Evolutionary conservation across 2,329 filamentous ascomycete species (phyloP), one percentile per base, ranked within the genome.

Genomic region (Shiraia sp.): DNA sequence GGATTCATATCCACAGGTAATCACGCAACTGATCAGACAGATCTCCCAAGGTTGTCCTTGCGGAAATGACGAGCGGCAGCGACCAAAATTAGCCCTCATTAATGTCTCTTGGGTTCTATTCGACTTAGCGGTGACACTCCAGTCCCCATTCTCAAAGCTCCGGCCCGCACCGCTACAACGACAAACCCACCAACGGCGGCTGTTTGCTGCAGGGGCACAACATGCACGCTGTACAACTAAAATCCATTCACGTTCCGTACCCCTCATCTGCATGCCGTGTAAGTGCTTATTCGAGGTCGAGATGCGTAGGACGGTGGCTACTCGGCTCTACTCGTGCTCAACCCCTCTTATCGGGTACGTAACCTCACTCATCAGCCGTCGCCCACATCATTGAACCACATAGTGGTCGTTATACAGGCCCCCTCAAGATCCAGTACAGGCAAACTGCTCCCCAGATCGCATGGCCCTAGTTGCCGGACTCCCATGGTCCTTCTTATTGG

Each of bases 231-330:
- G 47, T 51, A 36, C 24, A 24, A 46, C 44, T 13, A 36, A 32
- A 39, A 40, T 25, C 36, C 19, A 22, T 40, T 53, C 45, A 47
- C 48, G 48, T 42, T 44, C 43, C 36, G 42, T 49, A 49, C 48
- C 33, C 38, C 32, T 49, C 43, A 19, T 49, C 35, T 42, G 51
- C 38, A 34, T 19, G 38, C 31, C 17, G 32, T 30, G 15, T 24
- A n/a, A n/a, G 32, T 36, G 22, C 32, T 40, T 39, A 16, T 40
- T 22, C 19, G 19, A 22, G 19, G 19, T 8, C 19, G 19, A 22
- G 4, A 5, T 22, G 19, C 19, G 19, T 22, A 22, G 19, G 8
- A 8, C 19, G 19, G 19, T 22, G 19, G 4, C 19, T 22, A 22
- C 19, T 22, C 19, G 19, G 19, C 19, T 22, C 19, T 22, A 22